These are phyloP conservation scores for Phycomyces blakesleeanus DNA, from an alignment of 192 early-diverging fungal genomes.

Conservation along the genomic window DNA sequence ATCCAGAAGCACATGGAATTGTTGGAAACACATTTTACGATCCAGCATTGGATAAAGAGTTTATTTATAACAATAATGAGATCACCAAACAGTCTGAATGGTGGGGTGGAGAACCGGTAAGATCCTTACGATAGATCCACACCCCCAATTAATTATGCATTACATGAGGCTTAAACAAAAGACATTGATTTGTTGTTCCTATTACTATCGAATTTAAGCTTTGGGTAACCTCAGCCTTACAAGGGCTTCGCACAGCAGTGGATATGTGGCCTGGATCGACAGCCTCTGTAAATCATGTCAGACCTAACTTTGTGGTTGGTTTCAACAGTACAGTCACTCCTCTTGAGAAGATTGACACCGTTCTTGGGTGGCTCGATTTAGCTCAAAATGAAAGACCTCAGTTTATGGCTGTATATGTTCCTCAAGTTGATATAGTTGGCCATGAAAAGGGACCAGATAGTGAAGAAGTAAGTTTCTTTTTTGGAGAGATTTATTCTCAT, in stretches of 20 bases:
- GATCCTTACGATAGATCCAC: not conserved
- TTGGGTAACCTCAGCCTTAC: slow-evolving; percentile 78
- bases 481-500: not conserved
- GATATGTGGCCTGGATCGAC: slow-evolving; percentile 87
- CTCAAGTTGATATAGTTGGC: slow-evolving; percentile 75
- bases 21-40: slow-evolving; percentile 84
- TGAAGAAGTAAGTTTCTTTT: slow-evolving; percentile 40
- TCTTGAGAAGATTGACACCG: slow-evolving; percentile 50
- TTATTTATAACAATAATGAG: slow-evolving; percentile 67
- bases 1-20: slow-evolving; percentile 90
- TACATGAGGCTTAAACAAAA: not conserved
- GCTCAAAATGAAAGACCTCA: slow-evolving; percentile 63
- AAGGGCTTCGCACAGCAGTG: slow-evolving; percentile 61
- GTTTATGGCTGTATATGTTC: slow-evolving; percentile 73
- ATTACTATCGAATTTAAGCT: slow-evolving; percentile 41
- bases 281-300: slow-evolving; percentile 43
- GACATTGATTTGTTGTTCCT: not conserved
- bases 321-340: slow-evolving; percentile 46
- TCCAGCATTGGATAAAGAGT: slow-evolving; percentile 62
- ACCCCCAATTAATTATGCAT: not conserved
- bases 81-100: slow-evolving; percentile 61
- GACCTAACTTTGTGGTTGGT: slow-evolving; percentile 64
- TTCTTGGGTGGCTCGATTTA: slow-evolving; percentile 73
- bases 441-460: slow-evolving; percentile 69
- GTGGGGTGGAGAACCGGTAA: slow-evolving; percentile 87